Conservation (phyloP, 2,329 filamentous ascomycete genomes). For the Dothideomycetes sp. region DNA sequence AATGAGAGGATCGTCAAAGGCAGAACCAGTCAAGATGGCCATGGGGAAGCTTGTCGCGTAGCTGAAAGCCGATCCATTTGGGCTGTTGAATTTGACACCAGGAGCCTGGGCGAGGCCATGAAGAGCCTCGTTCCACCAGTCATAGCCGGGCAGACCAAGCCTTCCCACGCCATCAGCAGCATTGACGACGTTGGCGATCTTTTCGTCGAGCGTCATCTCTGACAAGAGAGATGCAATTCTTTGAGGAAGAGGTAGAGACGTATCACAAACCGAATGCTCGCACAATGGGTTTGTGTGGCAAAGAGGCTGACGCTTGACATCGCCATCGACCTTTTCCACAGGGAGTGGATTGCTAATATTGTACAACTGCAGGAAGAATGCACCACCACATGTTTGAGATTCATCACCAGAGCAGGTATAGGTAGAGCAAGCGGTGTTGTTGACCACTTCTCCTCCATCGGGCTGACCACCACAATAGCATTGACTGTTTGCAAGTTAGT, state of each 20-base stretch:
- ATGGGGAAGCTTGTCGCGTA: constrained; percentile 58
- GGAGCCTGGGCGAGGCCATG: constrained; percentile 45
- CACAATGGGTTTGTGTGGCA: constrained; percentile 31
- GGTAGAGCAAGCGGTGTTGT: constrained; percentile 1
- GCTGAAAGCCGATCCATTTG: constrained; percentile 37
- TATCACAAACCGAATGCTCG: constrained; percentile 44
- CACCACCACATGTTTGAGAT: constrained; percentile 7
- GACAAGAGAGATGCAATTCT: constrained; percentile 42
- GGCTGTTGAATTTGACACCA: constrained; percentile 45
- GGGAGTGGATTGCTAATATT: constrained; percentile 4
- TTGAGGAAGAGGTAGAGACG: constrained; percentile 25
- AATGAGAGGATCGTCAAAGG: constrained; percentile 56
- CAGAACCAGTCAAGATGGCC: constrained; percentile 53
- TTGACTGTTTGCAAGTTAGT: neutral
- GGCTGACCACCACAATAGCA: constrained; percentile 5
- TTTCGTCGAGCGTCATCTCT: constrained; percentile 67
- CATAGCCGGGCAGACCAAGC: constrained; percentile 49
- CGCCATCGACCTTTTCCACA: constrained; percentile 4
- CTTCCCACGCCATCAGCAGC: constrained; percentile 42
- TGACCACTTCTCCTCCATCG: constrained; percentile 2
- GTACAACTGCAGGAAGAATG: constrained; percentile 2
- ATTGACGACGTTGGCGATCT: constrained; percentile 47
- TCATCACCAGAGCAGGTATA: constrained; percentile 7
- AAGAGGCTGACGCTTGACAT: constrained; percentile 14
- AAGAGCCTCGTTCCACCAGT: constrained; percentile 53